Evolutionary conservation across 108 stramenopile species (phyloP), one percentile per base, ranked within the genome.

Genomic region (Cylindrotheca closterium): DNA sequence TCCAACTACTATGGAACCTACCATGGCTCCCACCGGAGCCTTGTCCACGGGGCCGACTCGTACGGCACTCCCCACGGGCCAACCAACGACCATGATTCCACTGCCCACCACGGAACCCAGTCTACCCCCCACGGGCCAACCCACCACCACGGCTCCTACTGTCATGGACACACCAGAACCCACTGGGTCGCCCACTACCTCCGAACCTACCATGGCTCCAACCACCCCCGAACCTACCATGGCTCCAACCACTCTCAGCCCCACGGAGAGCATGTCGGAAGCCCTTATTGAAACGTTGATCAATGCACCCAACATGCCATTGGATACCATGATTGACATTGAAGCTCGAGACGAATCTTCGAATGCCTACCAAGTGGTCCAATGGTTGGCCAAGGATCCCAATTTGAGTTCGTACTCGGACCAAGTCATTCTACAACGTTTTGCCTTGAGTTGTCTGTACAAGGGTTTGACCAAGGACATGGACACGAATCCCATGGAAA

Each of bases 301-400:
- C 10, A 42, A 42, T 42, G 15, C 37, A 10, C 37, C 37, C 37
- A 42, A 42, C 15, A 10, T 42, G 7, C 37, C 37, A 42, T 10
- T 15, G 7, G 37, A 7, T 42, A 42, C 37, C 10, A 42, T 7
- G 37, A 15, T 10, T 10, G 37, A 42, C 15, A 7, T 42, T 15
- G n/a, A n/a, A n/a, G n/a, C n/a, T n/a, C 37, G 37, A 15, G 37
- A 42, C 37, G 37, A 42, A 42, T 42, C 37, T 15, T 42, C 37
- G 10, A 15, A 42, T 42, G 37, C 37, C 37, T 42, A 42, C 15
- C 37, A 42, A 42, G 37, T 42, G 10, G 37, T 42, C 37, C 10
- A 42, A 42, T 42, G 37, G 37, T 10, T 42, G 37, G 37, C 37
- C 37, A 42, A 42, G 37, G 37, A 42, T 42, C 37, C 37, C 37